Evolutionary conservation across 768 basidiomycete species (phyloP).

Genomic region (Tulasnella sp.): DNA sequence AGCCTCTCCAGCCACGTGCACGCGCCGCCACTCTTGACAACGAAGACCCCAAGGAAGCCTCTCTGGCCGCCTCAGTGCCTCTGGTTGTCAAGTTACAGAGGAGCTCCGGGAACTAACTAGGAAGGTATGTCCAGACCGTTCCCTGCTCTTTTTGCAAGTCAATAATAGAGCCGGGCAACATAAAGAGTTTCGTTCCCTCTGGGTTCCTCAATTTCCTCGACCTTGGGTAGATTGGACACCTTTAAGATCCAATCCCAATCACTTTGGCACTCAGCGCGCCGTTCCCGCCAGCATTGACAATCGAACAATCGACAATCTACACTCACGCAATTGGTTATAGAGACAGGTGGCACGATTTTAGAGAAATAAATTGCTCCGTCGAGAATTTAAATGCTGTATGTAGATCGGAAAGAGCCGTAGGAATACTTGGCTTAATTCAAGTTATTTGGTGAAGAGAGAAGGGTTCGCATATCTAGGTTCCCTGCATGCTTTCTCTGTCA

Average conservation of each 20-base stretch:
- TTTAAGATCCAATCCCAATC: background rate
- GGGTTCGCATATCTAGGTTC: no score
- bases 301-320: no score
- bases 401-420: no score
- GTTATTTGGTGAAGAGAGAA: no score
- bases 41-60: background rate
- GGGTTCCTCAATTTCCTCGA: conserved; percentile 5
- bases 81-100: background rate
- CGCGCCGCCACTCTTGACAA: background rate
- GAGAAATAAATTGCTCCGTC: no score
- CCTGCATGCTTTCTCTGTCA: no score
- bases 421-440: no score
- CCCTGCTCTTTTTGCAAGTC: background rate
- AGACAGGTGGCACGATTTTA: no score
- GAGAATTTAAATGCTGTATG: no score
- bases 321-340: no score
- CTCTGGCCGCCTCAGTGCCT: background rate
- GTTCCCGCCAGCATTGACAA: no score
- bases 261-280: no score
- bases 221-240: background rate
- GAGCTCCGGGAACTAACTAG: background rate
- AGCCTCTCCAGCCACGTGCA: background rate
- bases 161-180: conserved; percentile 12
- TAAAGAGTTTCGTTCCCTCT: background rate
- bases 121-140: background rate